Evolutionary conservation across 2,329 filamentous ascomycete genomes (phyloP), one percentile per base, ranked within the genome.

Genomic region (Penicillium sp.): DNA sequence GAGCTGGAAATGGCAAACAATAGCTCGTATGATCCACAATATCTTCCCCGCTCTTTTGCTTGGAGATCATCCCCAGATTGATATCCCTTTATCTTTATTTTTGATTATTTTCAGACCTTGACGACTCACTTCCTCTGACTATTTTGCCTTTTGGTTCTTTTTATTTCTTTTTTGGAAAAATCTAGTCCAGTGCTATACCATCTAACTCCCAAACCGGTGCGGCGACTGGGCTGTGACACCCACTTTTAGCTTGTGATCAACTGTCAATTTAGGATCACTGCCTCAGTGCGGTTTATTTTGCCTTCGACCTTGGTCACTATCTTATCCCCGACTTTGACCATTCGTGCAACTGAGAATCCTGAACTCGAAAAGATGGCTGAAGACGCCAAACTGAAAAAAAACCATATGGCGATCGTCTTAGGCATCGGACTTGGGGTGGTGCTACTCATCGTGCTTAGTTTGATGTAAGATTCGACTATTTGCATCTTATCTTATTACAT

Each of bases 381-480:
- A 40, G 45, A 64, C 35, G 22, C 57, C 30, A 61, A 48, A 37
- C 54, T 62, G 25, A 63, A 65, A 48, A 63, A 63, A 31, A 62
- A 56, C 53, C 66, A 71, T 56, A 66, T 71, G 59, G 68, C 64
- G 38, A 70, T 72, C 56, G 69, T 69, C 44, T 47, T 71, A 17
- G 69, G 68, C 4, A 65, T 70, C 46, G 69, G 68, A 10, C 65
- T 72, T 9, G 68, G 67, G 19, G 61, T 72, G 7, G 66, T 71
- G 22, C 46, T 65, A 40, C 51, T 72, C 8, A 70, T 71, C 41
- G 61, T 69, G 33, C 57, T 69, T 55, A 70, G 69, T 61, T 60
- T 71, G 46, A 56, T 71, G 69, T 63, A 33, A 31, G 35, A 37
- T 42, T 12, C 10, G n/a, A 35, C 37, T 36, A 19, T 44, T 52